Base-by-base conservation (phyloP, 495 filamentous ascomycete species). In the Evansstolkia leycettana region DNA sequence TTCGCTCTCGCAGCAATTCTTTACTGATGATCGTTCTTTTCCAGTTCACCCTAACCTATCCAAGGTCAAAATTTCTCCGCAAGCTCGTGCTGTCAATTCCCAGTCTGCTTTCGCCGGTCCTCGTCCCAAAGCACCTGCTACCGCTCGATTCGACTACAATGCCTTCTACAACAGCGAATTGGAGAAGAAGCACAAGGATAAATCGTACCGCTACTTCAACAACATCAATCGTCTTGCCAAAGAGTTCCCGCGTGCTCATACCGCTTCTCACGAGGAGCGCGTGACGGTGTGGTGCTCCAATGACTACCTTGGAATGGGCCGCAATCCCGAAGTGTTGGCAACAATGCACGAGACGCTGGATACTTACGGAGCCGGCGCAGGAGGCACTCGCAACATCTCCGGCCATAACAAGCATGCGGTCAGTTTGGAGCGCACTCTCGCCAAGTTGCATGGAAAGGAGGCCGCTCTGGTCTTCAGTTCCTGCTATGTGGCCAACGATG, bases 231-330 rank as follows among this genome's bases (percentile, higher is more conserved):
- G 90, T 15, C 70, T 98, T 39, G 90, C 92, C 38, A 80, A 92
- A 63, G 84, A 96, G 42, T 98, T 98, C 50, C 90, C 90, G 15
- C 83, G 82, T 27, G 90, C 90, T 12, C 90, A 98, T 57, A 90
- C 90, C 63, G 71, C 86, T 10, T 78, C 66, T 30, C 72, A 72
- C 46, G 82, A 93, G 43, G 83, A 94, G 42, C 73, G 75, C n/a
- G 90, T 98, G 34, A 94, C 88, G 3, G 89, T 96, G 24, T 98
- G 92, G 90, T 98, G 90, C 69, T 93, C 88, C 45, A 98, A 98
- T 50, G 90, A 98, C 60, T 98, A 98, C 54, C 70, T 98, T 7
- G 90, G 90, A 39, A 98, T 98, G 90, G 89, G 90, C 14, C 74
- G 86, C 38, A 96, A 96, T 55, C 72, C 72, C 2, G 67, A 85